Conservation (phyloP, 139 green algal species). For the Yamagishiella unicocca region DNA sequence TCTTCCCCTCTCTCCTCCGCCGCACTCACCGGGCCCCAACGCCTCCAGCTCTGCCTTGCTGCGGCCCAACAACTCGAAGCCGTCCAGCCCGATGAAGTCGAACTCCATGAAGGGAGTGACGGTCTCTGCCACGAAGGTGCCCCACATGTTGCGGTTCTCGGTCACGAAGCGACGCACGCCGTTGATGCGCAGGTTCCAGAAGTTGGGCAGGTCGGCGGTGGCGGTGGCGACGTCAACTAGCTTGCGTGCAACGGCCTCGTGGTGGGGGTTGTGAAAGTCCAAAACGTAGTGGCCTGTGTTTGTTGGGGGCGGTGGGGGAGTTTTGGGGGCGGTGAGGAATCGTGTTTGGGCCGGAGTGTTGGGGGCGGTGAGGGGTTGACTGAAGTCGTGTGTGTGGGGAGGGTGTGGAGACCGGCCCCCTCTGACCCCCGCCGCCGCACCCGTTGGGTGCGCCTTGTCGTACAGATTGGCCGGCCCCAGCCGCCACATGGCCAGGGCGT, state of each 20-base stretch:
- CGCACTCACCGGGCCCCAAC: constrained; percentile 6
- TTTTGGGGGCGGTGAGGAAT: too few species aligned
- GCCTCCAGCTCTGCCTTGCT: constrained; percentile 24
- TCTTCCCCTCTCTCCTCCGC: background rate
- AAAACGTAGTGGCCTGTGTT: constrained; percentile 74
- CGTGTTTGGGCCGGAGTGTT: too few species aligned
- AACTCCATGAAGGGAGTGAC: constrained; percentile 77
- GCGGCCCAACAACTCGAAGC: constrained; percentile 28
- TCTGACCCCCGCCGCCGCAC: background rate
- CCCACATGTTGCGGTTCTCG: constrained; percentile 77
- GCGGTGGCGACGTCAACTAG: constrained; percentile 67
- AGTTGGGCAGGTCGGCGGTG: constrained; percentile 68
- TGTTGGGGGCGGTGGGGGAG: background rate
- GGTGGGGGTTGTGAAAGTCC: constrained; percentile 65
- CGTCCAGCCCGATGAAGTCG: constrained; percentile 66
- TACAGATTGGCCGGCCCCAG: constrained; percentile 65
- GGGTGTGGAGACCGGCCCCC: too few species aligned
- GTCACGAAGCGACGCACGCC: constrained; percentile 31
- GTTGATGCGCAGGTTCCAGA: constrained; percentile 77
- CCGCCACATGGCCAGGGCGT: constrained; percentile 57
- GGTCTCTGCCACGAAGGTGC: constrained; percentile 69
- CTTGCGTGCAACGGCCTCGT: constrained; percentile 65
- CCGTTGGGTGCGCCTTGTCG: constrained; percentile 51
- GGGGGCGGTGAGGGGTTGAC: too few species aligned
- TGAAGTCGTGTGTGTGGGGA: too few species aligned